These are phyloP conservation scores for Ophiognomonia clavigignenti-juglandacearum DNA, from an alignment of 2,329 filamentous ascomycete species.

Conservation along the genomic window DNA sequence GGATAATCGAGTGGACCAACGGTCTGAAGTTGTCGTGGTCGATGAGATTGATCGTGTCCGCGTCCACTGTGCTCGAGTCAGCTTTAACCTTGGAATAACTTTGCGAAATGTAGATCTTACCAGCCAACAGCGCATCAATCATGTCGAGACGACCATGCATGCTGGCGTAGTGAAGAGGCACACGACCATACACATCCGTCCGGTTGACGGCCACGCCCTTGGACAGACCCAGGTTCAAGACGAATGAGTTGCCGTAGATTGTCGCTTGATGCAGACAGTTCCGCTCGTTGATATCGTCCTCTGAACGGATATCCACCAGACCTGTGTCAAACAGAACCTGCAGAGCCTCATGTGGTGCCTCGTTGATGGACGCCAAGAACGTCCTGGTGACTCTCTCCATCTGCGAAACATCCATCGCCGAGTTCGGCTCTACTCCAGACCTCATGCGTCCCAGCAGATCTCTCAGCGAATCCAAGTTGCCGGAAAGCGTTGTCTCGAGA, in stretches of 20 bases:
- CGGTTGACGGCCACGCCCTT: constrained; percentile 71
- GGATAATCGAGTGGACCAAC: constrained; percentile 90
- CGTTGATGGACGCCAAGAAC: constrained; percentile 84
- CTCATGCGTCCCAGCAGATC: constrained; percentile 77
- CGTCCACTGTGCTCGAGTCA: constrained; percentile 29
- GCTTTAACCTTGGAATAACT: not conserved
- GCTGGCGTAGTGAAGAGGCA: constrained; percentile 92
- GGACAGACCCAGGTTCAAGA: constrained; percentile 71
- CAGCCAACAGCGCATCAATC: constrained; percentile 67
- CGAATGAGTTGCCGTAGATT: constrained; percentile 80
- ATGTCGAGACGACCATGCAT: constrained; percentile 88
- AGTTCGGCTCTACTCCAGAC: constrained; percentile 31
- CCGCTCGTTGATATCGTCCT: constrained; percentile 95
- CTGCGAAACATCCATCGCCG: constrained; percentile 46
- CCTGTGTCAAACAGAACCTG: constrained; percentile 73
- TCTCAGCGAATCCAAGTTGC: constrained; percentile 70
- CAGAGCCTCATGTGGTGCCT: constrained; percentile 73
- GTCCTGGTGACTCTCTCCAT: constrained; percentile 80
- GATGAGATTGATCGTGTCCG: constrained; percentile 77
- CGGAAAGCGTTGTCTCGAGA: constrained; percentile 78
- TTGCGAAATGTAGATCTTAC: constrained; percentile 32
- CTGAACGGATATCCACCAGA: constrained; percentile 83
- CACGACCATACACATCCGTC: constrained; percentile 88
- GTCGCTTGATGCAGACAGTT: constrained; percentile 97
- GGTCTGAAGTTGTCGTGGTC: constrained; percentile 98